Evolutionary conservation across 805 yeast species (phyloP), one percentile per base, ranked within the genome.

Genomic region (Clavispora asparagi): DNA sequence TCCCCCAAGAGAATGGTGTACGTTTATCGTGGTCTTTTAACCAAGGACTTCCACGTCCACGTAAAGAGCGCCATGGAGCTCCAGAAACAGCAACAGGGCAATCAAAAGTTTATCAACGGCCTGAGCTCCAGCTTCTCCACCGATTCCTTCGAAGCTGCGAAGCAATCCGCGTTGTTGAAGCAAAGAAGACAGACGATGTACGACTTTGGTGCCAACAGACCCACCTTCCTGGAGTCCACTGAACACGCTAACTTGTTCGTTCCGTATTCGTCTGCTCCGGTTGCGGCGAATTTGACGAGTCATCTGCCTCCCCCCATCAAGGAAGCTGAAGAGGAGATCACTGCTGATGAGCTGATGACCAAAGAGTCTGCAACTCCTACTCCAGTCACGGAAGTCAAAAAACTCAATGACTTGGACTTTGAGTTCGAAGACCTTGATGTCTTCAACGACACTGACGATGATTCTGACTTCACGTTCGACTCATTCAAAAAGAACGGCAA

Each of bases 1-100:
- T 82, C 89, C 2, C 95, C 95, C 43, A 83, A 87, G 59, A 76
- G 95, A 70, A 87, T 87, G 95, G 90, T 87, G 26, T 87, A 87
- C 58, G 90, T 85, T 42, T 87, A 87, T 63, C 79, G 94, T 58
- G 95, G 95, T 33, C 67, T 85, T 27, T 70, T 87, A 50, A 78
- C 92, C 28, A 74, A 80, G n/a, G 91, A 86, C 60, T 87, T 83
- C 64, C 83, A 83, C 55, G 66, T 81, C 35, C 87, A 83, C 59
- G 92, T 87, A 7, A 78, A 81, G 43, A 78, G 76, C 51, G 81
- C 83, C 40, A 76, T 81, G 70, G 85, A 80, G 48, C 61, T 64
- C 51, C 81, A 77, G 52, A 75, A 71, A 63, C 53, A 35, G 50
- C 37, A 33, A 16, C 40, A 47, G 31, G 46, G 48, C 40, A 35